Evolutionary conservation across 208 protist species (phyloP).

Genomic region (Trypanosoma caninum): DNA sequence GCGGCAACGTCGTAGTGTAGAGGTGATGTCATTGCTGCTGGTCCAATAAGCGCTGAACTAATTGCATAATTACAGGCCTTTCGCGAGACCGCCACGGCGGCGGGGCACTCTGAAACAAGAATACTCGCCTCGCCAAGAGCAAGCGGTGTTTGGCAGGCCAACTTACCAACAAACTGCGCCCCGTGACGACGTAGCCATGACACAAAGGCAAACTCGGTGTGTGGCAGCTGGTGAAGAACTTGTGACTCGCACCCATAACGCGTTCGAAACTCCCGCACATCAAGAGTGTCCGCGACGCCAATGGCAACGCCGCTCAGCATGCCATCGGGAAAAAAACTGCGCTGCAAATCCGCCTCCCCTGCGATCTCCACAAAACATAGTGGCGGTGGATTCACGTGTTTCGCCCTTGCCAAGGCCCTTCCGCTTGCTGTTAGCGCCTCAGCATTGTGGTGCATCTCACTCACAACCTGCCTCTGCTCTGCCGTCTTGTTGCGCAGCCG

Average conservation of each 20-base stretch:
- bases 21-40: slow-evolving; percentile 54
- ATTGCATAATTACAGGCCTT: slow-evolving; percentile 79
- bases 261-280: slow-evolving; percentile 72
- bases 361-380: slow-evolving; percentile 68
- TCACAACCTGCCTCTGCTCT: slow-evolving; percentile 54
- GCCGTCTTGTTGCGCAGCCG: slow-evolving; percentile 45
- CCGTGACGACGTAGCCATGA: slow-evolving; percentile 77
- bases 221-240: slow-evolving; percentile 46
- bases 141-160: slow-evolving; percentile 64
- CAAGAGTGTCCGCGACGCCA: slow-evolving; percentile 69
- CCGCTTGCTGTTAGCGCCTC: slow-evolving; percentile 52
- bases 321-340: slow-evolving; percentile 46
- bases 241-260: slow-evolving; percentile 54
- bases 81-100: slow-evolving; percentile 39
- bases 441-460: slow-evolving; percentile 49
- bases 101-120: slow-evolving; percentile 48
- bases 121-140: slow-evolving; percentile 60
- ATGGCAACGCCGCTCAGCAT: slow-evolving; percentile 76
- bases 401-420: slow-evolving; percentile 17
- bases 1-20: slow-evolving; percentile 66
- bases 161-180: slow-evolving; percentile 73
- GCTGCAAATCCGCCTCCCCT: slow-evolving; percentile 42
- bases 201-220: slow-evolving; percentile 71
- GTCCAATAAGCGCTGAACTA: slow-evolving; percentile 63
- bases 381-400: slow-evolving; percentile 18